These are phyloP conservation scores for Panus rudis DNA, from an alignment of 768 basidiomycete species.

Conservation along the genomic window DNA sequence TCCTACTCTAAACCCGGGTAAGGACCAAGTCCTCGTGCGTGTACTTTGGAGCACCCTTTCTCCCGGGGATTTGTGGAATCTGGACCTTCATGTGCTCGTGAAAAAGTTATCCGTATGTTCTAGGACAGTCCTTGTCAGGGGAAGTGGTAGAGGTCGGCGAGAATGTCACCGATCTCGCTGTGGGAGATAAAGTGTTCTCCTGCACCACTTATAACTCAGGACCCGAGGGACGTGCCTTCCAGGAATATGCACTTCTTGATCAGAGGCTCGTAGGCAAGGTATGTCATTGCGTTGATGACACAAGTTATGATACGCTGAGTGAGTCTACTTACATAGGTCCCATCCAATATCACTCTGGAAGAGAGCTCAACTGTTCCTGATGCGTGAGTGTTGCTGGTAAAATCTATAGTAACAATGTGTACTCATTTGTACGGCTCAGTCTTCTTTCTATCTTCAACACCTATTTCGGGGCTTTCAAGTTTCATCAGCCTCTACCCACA, in stretches of 20 bases:
- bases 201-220: not conserved
- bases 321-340: too few relatives aligned
- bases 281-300: not conserved
- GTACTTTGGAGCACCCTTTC: conserved; percentile 1
- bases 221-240: conserved; percentile 2
- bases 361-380: conserved; percentile 4
- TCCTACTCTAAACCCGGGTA: conserved; percentile 3
- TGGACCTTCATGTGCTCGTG: not conserved
- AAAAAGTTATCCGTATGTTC: conserved; percentile 1
- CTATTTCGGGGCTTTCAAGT: conserved; percentile 3
- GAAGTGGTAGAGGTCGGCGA: conserved; percentile 2
- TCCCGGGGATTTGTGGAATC: conserved; percentile 3
- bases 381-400: conserved; percentile 2
- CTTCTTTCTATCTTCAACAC: conserved; percentile 1
- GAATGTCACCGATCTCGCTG: conserved; percentile 3
- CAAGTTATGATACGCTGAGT: not conserved
- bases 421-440: not conserved
- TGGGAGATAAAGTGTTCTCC: conserved; percentile 2
- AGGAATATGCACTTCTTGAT: conserved; percentile 2
- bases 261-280: conserved; percentile 2
- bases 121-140: conserved; percentile 1
- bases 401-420: not conserved
- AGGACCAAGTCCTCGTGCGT: conserved; percentile 5
- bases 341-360: not conserved
- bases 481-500: conserved; percentile 2